Evolutionary conservation across 495 filamentous ascomycete genomes (phyloP), one percentile per base, ranked within the genome.

Genomic region (Hypoxylon fragiforme): DNA sequence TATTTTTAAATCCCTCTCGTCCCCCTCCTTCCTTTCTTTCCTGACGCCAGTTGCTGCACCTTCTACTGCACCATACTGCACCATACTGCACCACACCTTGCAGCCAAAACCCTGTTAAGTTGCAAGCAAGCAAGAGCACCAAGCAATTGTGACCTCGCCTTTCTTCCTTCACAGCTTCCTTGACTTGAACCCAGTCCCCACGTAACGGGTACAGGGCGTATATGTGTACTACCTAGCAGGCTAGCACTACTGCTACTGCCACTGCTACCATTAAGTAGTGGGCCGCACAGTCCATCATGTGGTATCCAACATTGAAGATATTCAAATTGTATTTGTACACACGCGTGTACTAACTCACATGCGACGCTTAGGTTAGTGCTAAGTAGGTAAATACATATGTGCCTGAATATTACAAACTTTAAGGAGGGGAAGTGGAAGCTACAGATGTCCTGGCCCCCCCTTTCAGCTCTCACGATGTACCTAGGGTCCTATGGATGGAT

Each of bases 61-160:
- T 49, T 48, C 26, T 37, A 15, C 43, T n/a, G n/a, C n/a, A n/a
- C n/a, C n/a, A n/a, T n/a, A n/a, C n/a, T n/a, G n/a, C n/a, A n/a
- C n/a, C n/a, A n/a, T n/a, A 16, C 22, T 8, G 13, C 30, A 24
- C n/a, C 22, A 20, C 9, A 22, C 41, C 41, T 54, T 55, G 44
- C 24, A 41, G 45, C 46, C 32, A 50, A 50, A 38, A 44, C 45
- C 40, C 34, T 57, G 16, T 16, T 11, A 45, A 57, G 45, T 57
- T 39, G 45, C 54, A 50, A 55, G 45, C 45, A 50, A 37, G 34
- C 31, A 34, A 34, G 48, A 54, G 53, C 39, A 56, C 38, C 45
- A 57, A 44, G 44, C 40, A 57, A 40, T 44, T 50, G n/a, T 30
- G 9, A 24, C 21, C 38, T 38, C 45, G 24, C 34, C 43, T 20